Conservation (phyloP, 495 filamentous ascomycete genomes). For the Trichoderma erinaceum region DNA sequence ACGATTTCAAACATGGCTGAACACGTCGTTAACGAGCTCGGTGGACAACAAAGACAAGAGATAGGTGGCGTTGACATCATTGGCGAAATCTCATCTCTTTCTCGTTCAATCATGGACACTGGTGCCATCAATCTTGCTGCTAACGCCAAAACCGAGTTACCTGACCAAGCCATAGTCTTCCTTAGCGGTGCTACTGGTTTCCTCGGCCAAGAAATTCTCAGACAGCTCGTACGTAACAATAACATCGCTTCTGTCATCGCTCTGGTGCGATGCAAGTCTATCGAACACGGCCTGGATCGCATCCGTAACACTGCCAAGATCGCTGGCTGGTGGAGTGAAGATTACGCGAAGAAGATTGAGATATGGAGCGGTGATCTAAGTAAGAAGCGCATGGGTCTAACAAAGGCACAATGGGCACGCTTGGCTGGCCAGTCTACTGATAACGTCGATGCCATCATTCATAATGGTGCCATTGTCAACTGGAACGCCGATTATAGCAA, state of each 20-base stretch:
- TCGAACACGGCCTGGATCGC: constrained; percentile 4
- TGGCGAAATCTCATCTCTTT: neutral
- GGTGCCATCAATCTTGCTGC: neutral
- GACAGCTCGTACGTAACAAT: neutral
- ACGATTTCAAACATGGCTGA: constrained; percentile 9
- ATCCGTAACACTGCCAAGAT: neutral
- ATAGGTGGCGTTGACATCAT: neutral
- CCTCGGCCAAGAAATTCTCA: constrained; percentile 7
- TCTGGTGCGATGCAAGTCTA: constrained; percentile 1
- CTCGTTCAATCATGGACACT: neutral
- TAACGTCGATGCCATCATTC: constrained; percentile 14
- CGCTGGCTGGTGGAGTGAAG: constrained; percentile 7
- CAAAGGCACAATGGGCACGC: neutral
- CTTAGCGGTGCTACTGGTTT: constrained; percentile 6
- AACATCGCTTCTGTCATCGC: neutral
- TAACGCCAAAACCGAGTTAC: neutral
- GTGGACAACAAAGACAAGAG: neutral
- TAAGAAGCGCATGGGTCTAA: neutral
- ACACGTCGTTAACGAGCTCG: neutral
- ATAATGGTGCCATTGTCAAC: constrained; percentile 15
- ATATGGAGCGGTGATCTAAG: constrained; percentile 4
- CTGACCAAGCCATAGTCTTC: constrained; percentile 7
- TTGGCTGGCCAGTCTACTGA: neutral
- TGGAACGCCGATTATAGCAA: constrained; percentile 12
- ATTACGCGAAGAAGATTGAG: constrained; percentile 10